These are phyloP conservation scores for Wickerhamiella azymoides DNA, from an alignment of 805 yeast genomes.

Conservation along the genomic window DNA sequence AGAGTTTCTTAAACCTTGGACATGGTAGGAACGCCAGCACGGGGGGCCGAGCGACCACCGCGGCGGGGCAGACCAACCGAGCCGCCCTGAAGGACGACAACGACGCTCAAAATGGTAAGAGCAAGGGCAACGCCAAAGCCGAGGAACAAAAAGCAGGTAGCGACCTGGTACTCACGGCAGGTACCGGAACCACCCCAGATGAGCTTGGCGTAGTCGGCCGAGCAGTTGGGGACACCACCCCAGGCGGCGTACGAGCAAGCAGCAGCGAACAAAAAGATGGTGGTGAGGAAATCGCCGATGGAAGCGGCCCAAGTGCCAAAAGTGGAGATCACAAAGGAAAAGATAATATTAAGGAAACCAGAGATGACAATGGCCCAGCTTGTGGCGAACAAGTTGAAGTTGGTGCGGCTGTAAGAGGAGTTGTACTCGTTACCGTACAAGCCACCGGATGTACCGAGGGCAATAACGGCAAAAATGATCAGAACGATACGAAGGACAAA, in stretches of 20 bases:
- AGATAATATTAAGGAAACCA: slow-evolving; percentile 41
- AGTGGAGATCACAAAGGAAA: slow-evolving; percentile 60
- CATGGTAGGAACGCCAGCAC: slow-evolving; percentile 82
- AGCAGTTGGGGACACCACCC: slow-evolving; percentile 32
- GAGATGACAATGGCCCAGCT: slow-evolving; percentile 77
- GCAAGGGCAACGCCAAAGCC: slow-evolving; percentile 62
- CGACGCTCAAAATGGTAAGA: slow-evolving; percentile 38
- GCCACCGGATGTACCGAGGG: slow-evolving; percentile 82
- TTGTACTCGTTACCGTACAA: slow-evolving; percentile 27
- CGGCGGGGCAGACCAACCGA: slow-evolving; percentile 39
- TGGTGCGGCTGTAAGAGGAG: slow-evolving; percentile 58
- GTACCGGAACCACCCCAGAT: slow-evolving; percentile 58
- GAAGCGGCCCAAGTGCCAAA: slow-evolving; percentile 80
- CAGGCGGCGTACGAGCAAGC: slow-evolving; percentile 87
- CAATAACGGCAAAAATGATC: slow-evolving; percentile 61
- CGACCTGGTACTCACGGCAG: slow-evolving; percentile 92
- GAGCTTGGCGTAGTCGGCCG: slow-evolving; percentile 6
- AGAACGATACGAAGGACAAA: slow-evolving; percentile 57
- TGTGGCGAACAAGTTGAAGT: slow-evolving; percentile 74
- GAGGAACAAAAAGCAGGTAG: slow-evolving; percentile 72
- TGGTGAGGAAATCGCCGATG: slow-evolving; percentile 69
- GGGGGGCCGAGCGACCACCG: slow-evolving; percentile 36
- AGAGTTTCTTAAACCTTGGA: slow-evolving; percentile 53
- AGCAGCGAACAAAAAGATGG: slow-evolving; percentile 85
- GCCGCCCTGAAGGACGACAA: slow-evolving; percentile 42